Base-by-base conservation (phyloP, 495 filamentous ascomycete genomes). In the Usnea hakonensis region DNA sequence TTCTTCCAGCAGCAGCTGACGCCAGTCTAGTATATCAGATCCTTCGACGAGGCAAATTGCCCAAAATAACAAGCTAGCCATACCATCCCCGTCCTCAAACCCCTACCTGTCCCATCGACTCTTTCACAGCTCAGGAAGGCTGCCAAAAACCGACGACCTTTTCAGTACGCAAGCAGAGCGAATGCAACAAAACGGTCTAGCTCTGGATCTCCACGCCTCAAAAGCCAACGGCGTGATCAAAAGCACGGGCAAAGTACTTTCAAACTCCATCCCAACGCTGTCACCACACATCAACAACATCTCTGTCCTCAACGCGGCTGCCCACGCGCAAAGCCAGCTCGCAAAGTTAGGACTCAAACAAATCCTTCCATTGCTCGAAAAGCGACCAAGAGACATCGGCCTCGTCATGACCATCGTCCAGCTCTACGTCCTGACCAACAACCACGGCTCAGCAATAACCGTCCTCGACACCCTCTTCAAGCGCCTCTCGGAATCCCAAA, bases 341-440 rank as follows among this genome's bases (percentile, higher is more conserved):
- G 86, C 85, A 46, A 84, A 87, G 57, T 78, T 86, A 21, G 87
- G 85, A 19, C 73, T 96, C n/a, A 89, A 87, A 67, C 72, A 83
- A 38, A 83, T 96, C 23, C 74, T 90, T 2, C 82, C 88, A 0
- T 70, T 93, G n/a, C 77, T 95, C 13, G 87, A 90, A 64, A 83
- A 83, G 58, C 79, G 88, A 28, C 90, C 91, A 0, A 84, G 83
- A 63, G 92, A 99, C 69, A 75, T 97, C 35, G 95, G 94, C 10
- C 78, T 97, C 4, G 77, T 90, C 11, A 77, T 97, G 44, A 93
- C 90, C 16, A 83, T 90, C 21, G 82, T 93, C 9, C 91, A 97
- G 70, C 82, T 97, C 41, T 92, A 95, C 68, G 77, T 96, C 19
- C 78, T 83, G 48, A 80, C 77, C 41, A 83, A 87, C 36, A 96